Evolutionary conservation across 2,329 filamentous ascomycete genomes (phyloP), one percentile per base, ranked within the genome.

Genomic region (Alternaria hordeiaustralica): DNA sequence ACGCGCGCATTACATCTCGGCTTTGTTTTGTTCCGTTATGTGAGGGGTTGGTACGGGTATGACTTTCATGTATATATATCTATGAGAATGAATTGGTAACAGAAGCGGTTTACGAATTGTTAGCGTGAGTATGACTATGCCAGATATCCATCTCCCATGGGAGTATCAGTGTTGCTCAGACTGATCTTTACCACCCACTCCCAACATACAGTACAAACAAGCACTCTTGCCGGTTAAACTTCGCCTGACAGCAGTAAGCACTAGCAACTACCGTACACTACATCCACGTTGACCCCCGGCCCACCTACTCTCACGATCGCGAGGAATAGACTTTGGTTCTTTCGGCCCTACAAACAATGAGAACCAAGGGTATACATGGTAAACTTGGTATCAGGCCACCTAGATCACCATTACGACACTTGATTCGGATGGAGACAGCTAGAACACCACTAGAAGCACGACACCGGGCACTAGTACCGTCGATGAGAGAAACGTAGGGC

Each of bases 1-100:
- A 1, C 5, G 33, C 3, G 30, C 10, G 49, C 18, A 18, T 21
- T 23, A 18, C 9, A 41, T 53, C 13, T 53, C 28, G 20, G 77
- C 5, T 26, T 51, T 43, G 33, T 55, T 55, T 11, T 25, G n/a
- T 44, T 11, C 33, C 33, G 33, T n/a, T n/a, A n/a, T 36, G 15
- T 36, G 33, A n/a, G 15, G 0, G 33, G 7, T 2, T 36, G 33
- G 15, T n/a, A 3, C 2, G n/a, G n/a, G 2, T 41, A 11, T 41
- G 36, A 41, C 15, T 18, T 41, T 18, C 36, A 41, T 41, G 36
- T 41, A 41, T 41, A 41, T 41, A 41, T 41, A 41, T 41, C 36
- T 41, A 41, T 41, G 36, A 41, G 36, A 18, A 41, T 18, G 36
- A 41, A 41, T 41, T 41, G 15, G 36, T 41, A 41, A 41, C 36